phyloP scores from a whole-genome alignment of 2,329 filamentous ascomycete species.

The Pseudocercospora fuligena region DNA sequence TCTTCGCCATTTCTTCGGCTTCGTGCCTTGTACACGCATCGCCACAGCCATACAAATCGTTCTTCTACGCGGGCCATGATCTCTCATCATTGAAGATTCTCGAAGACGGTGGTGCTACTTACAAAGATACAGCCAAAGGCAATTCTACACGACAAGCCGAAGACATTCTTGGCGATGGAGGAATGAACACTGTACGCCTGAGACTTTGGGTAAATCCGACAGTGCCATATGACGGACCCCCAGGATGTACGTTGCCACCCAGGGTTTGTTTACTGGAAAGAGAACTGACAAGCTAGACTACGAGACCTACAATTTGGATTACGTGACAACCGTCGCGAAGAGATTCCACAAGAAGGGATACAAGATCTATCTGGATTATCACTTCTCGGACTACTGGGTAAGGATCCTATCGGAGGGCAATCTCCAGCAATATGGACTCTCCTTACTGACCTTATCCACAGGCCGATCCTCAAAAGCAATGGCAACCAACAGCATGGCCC shows the following conservation, averaged over 20 bases:
- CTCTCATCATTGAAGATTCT: constrained; percentile 45
- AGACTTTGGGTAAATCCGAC: constrained; percentile 39
- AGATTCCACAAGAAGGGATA: constrained; percentile 44
- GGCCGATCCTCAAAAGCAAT: constrained; percentile 45
- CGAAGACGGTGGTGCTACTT: constrained; percentile 44
- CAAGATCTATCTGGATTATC: constrained; percentile 46
- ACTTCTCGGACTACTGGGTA: constrained; percentile 40
- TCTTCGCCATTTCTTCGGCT: neutral
- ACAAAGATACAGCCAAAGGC: constrained; percentile 43
- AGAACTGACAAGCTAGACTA: constrained; percentile 17
- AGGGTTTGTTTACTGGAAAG: neutral
- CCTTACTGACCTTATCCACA: neutral
- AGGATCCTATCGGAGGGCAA: neutral
- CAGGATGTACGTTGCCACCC: constrained; percentile 20
- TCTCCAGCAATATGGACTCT: neutral
- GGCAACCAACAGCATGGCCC: constrained; percentile 43
- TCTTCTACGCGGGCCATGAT: constrained; percentile 47
- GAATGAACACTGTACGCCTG: constrained; percentile 44
- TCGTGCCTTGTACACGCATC: neutral
- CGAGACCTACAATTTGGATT: constrained; percentile 40
- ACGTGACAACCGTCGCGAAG: constrained; percentile 42
- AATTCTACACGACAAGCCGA: constrained; percentile 45
- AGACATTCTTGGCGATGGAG: constrained; percentile 43
- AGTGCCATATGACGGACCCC: constrained; percentile 33
- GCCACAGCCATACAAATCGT: constrained; percentile 19